Conservation (phyloP, 352 stramenopile genomes). For the Globisporangium cylindrosporum region DNA sequence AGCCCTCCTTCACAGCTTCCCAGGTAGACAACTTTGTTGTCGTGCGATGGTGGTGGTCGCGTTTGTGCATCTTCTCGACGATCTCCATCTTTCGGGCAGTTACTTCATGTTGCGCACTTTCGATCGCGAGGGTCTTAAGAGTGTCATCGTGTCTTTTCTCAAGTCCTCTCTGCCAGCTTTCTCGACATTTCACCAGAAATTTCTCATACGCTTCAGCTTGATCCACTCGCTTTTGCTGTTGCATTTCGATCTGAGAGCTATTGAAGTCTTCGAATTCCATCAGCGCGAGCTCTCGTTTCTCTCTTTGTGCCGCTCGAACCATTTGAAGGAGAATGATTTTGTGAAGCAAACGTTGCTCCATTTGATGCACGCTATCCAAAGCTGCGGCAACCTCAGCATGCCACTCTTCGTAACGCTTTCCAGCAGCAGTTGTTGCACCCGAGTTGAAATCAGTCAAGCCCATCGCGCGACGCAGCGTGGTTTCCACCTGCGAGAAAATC, state of each 20-base stretch:
- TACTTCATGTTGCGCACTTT: slow-evolving; percentile 12
- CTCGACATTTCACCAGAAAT: slow-evolving; percentile 33
- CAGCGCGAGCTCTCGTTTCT: slow-evolving; percentile 28
- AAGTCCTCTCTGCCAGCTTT: slow-evolving; percentile 44
- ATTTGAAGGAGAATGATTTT: slow-evolving; percentile 35
- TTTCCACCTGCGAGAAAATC: slow-evolving; percentile 31
- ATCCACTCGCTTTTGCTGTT: slow-evolving; percentile 13
- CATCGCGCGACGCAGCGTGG: slow-evolving; percentile 34
- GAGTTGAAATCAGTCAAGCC: slow-evolving; percentile 49
- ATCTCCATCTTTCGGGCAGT: slow-evolving; percentile 14
- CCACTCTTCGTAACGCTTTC: slow-evolving; percentile 57
- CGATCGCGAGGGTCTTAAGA: slow-evolving; percentile 3
- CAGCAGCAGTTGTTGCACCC: slow-evolving; percentile 23
- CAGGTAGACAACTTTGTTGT: slow-evolving; percentile 60
- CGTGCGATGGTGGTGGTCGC: slow-evolving; percentile 23
- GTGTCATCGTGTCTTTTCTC: slow-evolving; percentile 31
- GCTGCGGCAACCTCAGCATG: slow-evolving; percentile 31
- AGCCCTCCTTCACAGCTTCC: slow-evolving; percentile 58
- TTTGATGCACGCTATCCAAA: slow-evolving; percentile 26
- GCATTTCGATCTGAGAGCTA: slow-evolving; percentile 21
- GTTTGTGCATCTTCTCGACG: slow-evolving; percentile 19
- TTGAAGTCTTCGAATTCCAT: slow-evolving; percentile 44
- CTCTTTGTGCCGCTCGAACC: slow-evolving; percentile 27
- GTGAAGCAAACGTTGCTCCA: slow-evolving; percentile 31
- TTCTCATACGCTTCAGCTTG: slow-evolving; percentile 24